phyloP scores from a whole-genome alignment of 345 rosid species.

The Sisymbrium altissimum region DNA sequence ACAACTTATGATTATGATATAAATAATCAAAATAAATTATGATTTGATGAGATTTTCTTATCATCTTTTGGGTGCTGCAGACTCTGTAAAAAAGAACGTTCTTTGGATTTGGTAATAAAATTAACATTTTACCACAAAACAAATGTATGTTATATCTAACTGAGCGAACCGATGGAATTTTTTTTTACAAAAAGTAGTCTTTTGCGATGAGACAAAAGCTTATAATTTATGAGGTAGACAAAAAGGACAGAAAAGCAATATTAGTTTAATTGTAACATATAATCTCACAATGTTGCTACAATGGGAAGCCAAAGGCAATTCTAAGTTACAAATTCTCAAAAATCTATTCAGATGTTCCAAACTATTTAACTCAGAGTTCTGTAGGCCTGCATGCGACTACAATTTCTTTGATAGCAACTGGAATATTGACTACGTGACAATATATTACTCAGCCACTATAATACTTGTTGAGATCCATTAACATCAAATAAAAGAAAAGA shows the following conservation, averaged over 20 bases:
- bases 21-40: neutral
- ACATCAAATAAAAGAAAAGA: neutral
- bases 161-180: neutral
- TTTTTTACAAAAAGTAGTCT: neutral
- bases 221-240: neutral
- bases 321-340: neutral
- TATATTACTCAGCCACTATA: neutral
- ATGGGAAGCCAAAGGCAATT: neutral
- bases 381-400: neutral
- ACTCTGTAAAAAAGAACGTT: neutral
- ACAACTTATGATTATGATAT: neutral
- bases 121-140: neutral
- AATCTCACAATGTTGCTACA: no score
- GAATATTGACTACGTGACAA: slow-evolving; percentile 10
- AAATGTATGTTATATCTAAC: neutral
- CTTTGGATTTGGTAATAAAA: neutral
- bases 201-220: neutral
- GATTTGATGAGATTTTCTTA: neutral
- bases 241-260: neutral
- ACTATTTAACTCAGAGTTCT: neutral
- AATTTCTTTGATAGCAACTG: neutral
- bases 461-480: neutral
- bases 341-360: neutral
- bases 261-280: no score
- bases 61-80: neutral